Evolutionary conservation across 805 yeast species (phyloP).

Genomic region (Teunomyces lycoperdinae): DNA sequence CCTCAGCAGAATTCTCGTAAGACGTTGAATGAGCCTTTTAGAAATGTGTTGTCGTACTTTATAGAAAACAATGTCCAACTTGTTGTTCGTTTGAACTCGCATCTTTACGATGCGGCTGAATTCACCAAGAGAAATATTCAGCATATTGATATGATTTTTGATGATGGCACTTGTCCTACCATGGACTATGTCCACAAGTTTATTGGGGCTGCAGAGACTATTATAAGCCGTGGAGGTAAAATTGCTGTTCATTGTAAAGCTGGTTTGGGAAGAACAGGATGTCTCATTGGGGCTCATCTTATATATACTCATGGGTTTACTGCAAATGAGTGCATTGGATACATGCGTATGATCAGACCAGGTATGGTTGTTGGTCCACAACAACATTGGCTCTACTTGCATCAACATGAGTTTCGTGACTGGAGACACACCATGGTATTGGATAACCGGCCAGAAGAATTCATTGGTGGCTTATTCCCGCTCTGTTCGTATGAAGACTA

Average conservation of each 20-base stretch:
- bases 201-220: conserved; percentile 91
- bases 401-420: conserved; percentile 92
- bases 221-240: conserved; percentile 81
- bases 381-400: conserved; percentile 96
- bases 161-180: conserved; percentile 97
- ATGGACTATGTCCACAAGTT: conserved; percentile 89
- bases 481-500: conserved; percentile 61
- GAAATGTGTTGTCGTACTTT: conserved; percentile 78
- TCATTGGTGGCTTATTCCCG: conserved; percentile 66
- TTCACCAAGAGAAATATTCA: conserved; percentile 80
- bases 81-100: conserved; percentile 91
- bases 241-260: conserved; percentile 99
- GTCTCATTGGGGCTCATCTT: conserved; percentile 94
- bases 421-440: conserved; percentile 92
- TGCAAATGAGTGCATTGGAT: conserved; percentile 94
- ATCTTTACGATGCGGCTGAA: conserved; percentile 79
- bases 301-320: conserved; percentile 96
- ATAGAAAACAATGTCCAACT: conserved; percentile 70
- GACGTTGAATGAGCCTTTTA: conserved; percentile 70
- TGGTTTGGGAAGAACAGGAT: conserved; percentile 96
- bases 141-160: conserved; percentile 94
- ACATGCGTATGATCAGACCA: conserved; percentile 93
- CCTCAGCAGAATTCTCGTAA: conserved; percentile 64
- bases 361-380: conserved; percentile 99
- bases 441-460: conserved; percentile 61